These are phyloP conservation scores for Ascochyta rabiei DNA, from an alignment of 2,329 filamentous ascomycete species.

Conservation along the genomic window DNA sequence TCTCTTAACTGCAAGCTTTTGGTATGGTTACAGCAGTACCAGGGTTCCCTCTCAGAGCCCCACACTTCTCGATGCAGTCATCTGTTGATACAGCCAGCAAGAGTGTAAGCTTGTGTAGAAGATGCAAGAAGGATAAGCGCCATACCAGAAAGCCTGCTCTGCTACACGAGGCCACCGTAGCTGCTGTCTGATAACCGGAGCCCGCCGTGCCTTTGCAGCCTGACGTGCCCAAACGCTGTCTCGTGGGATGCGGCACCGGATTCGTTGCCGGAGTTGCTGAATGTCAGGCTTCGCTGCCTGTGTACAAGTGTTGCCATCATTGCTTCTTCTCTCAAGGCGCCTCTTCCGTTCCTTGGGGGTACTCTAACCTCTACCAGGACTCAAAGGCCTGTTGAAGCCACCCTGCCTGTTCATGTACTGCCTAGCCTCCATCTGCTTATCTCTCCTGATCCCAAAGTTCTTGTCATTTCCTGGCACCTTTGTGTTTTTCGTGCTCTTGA, in stretches of 20 bases:
- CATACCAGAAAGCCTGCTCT: not conserved
- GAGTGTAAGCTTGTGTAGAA: not conserved
- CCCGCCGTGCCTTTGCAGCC: not conserved
- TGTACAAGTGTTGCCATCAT: no score
- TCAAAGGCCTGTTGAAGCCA: constrained; percentile 80
- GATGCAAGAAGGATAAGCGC: not conserved
- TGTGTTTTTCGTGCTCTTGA: constrained; percentile 84
- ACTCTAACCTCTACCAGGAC: constrained; percentile 42
- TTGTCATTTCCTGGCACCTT: constrained; percentile 85
- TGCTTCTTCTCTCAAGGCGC: no score
- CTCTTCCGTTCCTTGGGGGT: not conserved
- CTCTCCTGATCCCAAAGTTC: constrained; percentile 80
- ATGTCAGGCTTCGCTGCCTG: no score
- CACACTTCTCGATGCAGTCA: not conserved
- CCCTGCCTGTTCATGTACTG: constrained; percentile 94
- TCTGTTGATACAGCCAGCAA: not conserved
- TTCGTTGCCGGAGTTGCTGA: no score
- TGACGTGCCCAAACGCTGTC: no score
- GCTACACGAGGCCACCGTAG: not conserved
- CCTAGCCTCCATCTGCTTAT: constrained; percentile 92
- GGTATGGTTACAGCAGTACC: not conserved
- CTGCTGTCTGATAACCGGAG: not conserved
- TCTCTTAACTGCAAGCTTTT: not conserved
- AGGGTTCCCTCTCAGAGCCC: not conserved
- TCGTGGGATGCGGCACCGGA: no score